Conservation (phyloP, 2,329 filamentous ascomycete species). For the Cercospora citrullina region DNA sequence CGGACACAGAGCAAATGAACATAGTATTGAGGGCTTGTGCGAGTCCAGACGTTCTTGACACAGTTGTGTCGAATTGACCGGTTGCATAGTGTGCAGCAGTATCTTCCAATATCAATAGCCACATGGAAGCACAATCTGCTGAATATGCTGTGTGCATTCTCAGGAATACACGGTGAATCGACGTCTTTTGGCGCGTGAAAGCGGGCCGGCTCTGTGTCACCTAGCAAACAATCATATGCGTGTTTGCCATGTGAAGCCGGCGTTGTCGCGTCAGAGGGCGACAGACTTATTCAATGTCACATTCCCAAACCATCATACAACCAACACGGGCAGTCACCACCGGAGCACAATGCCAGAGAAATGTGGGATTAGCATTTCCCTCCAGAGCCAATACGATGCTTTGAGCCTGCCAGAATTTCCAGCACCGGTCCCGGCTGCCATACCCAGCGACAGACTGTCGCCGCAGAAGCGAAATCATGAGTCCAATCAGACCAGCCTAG, state of each 20-base stretch:
- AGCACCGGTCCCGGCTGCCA: conserved; percentile 29
- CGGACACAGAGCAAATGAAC: not conserved
- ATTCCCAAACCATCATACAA: not conserved
- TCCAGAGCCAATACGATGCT: conserved; percentile 47
- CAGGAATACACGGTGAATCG: not conserved
- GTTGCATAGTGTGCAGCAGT: not conserved
- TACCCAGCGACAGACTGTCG: conserved; percentile 24
- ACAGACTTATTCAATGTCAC: not conserved
- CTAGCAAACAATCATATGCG: not conserved
- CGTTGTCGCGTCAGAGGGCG: not conserved
- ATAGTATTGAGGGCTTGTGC: not conserved
- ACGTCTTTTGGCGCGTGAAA: not conserved
- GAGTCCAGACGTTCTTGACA: not conserved
- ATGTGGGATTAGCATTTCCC: conserved; percentile 43
- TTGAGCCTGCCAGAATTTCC: conserved; percentile 43
- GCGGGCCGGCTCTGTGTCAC: not conserved
- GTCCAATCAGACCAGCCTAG: conserved; percentile 3
- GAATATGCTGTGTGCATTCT: not conserved
- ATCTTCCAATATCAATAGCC: not conserved
- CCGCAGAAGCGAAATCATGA: not conserved
- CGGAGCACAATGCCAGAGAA: conserved; percentile 34
- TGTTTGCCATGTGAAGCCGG: not conserved
- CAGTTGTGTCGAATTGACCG: not conserved
- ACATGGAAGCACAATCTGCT: not conserved
- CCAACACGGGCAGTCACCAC: not conserved